Evolutionary conservation across 106 monocot species (phyloP), one percentile per base, ranked within the genome.

Genomic region (Allium cepa): DNA sequence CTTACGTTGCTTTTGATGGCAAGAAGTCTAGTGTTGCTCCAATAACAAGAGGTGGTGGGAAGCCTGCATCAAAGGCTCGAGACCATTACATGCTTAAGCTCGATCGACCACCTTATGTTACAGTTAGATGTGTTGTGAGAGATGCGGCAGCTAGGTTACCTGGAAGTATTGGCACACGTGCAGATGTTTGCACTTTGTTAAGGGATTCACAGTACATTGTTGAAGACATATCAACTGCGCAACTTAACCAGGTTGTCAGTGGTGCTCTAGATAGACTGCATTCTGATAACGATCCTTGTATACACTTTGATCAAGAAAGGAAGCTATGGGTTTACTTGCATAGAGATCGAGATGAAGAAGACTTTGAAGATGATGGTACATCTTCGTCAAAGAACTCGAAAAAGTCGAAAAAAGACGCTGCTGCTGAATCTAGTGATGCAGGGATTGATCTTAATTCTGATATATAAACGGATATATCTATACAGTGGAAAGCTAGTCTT

Each of bases 301-400:
- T 96, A 17, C 86, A 84, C 55, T 96, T 80, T 77, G 91, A 92
- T 53, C 62, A 67, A 63, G 96, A 96, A 15, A 96, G 86, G 49
- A 96, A 96, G 77, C 67, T 96, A 68, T 96, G 96, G 96, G 92
- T 86, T 13, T 96, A 96, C 75, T 61, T 96, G 51, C 96, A 96
- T 61, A 83, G 92, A 17, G 84, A 92, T 48, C 79, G 96, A 62
- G 91, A 92, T 49, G 91, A 96, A 49, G 91, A 96, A 82, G 96
- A 96, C 76, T 96, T 96, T 80, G 96, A 96, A 68, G 96, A 96
- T 79, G 96, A 96, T 77, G 96, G 92, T 46, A 96, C 96, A 10
- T 86, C 91, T 8, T 91, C 91, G 8, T 91, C 88, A 9, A 96
- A 96, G 75, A 96, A 96, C 72, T 96, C 91, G 91, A 96, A 89